Percentiles rank a stretch among this genome's conserved stretches.
These are phyloP conservation scores for Phytophthora sp. DNA, from an alignment of 352 stramenopile genomes.

Conservation along the genomic window DNA sequence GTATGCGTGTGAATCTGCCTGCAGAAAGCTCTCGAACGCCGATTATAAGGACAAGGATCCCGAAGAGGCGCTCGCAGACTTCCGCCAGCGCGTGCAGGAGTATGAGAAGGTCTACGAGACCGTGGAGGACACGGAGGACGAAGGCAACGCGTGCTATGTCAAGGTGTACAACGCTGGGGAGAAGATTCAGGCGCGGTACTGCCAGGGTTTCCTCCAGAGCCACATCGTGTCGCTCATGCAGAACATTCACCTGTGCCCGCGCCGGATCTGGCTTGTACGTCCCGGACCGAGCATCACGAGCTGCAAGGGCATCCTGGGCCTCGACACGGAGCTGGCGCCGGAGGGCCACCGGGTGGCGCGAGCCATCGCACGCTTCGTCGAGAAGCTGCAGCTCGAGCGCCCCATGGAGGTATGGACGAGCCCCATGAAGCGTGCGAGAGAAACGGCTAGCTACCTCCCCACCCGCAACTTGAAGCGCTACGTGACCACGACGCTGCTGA, in stretches of 20 bases:
- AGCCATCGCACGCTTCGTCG: slow-evolving; percentile 87
- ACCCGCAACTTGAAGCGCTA: slow-evolving; percentile 76
- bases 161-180: slow-evolving; percentile 94
- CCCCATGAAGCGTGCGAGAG: slow-evolving; percentile 81
- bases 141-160: slow-evolving; percentile 88
- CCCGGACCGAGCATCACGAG: slow-evolving; percentile 84
- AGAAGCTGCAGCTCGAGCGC: slow-evolving; percentile 72
- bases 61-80: slow-evolving; percentile 89
- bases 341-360: slow-evolving; percentile 81
- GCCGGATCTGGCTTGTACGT: slow-evolving; percentile 91
- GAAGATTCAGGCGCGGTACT: slow-evolving; percentile 91
- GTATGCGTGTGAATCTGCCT: slow-evolving; percentile 12
- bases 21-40: slow-evolving; percentile 81
- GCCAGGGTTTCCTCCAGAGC: slow-evolving; percentile 86
- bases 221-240: slow-evolving; percentile 88
- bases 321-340: slow-evolving; percentile 84
- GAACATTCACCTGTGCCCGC: slow-evolving; percentile 93
- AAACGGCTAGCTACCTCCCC: slow-evolving; percentile 74
- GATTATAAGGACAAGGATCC: slow-evolving; percentile 90
- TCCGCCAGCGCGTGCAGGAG: slow-evolving; percentile 88
- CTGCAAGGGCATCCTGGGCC: slow-evolving; percentile 75
- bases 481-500: slow-evolving; percentile 90
- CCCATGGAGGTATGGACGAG: slow-evolving; percentile 83
- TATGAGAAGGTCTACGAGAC: slow-evolving; percentile 95
- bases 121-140: slow-evolving; percentile 86